Evolutionary conservation across 139 green algal genomes (phyloP).

Genomic region (Chlamydomonas incerta): DNA sequence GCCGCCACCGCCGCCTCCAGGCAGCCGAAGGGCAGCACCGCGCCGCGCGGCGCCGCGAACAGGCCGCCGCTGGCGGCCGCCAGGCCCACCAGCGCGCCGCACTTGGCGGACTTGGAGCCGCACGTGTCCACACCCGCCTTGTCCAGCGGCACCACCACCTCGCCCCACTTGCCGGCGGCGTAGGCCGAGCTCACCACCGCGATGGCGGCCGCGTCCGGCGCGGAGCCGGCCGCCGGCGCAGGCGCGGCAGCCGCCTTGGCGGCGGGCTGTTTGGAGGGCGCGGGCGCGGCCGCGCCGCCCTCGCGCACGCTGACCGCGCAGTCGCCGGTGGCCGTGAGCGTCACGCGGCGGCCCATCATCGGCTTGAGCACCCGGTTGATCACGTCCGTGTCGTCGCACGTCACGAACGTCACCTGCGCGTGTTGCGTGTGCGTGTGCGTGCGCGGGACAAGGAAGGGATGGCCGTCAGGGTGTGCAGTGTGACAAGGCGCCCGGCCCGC

Average conservation of each 20-base stretch:
- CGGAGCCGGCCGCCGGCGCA: background rate
- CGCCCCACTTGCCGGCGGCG: background rate
- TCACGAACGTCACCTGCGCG: constrained; percentile 79
- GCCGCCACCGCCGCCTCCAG: constrained; percentile 84
- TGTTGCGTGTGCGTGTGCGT: background rate
- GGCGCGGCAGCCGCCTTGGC: background rate
- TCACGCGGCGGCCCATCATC: constrained; percentile 63
- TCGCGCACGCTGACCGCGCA: background rate
- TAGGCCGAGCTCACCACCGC: background rate
- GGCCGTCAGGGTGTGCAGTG: too few species aligned
- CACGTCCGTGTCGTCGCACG: constrained; percentile 76
- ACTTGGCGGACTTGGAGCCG: constrained; percentile 89
- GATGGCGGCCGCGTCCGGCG: background rate
- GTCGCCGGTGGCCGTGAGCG: background rate
- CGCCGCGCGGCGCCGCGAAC: constrained; percentile 76
- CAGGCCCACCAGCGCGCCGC: constrained; percentile 73
- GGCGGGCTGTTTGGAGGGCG: background rate
- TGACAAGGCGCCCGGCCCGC: too few species aligned
- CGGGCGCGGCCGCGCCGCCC: background rate
- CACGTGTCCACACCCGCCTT: constrained; percentile 64
- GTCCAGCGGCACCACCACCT: constrained; percentile 67
- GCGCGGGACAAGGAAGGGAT: too few species aligned
- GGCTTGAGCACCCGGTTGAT: constrained; percentile 58
- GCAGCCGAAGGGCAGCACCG: constrained; percentile 90
- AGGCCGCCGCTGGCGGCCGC: constrained; percentile 12